phyloP scores from a whole-genome alignment of 768 basidiomycete species.

The Psilocybe cubensis region DNA sequence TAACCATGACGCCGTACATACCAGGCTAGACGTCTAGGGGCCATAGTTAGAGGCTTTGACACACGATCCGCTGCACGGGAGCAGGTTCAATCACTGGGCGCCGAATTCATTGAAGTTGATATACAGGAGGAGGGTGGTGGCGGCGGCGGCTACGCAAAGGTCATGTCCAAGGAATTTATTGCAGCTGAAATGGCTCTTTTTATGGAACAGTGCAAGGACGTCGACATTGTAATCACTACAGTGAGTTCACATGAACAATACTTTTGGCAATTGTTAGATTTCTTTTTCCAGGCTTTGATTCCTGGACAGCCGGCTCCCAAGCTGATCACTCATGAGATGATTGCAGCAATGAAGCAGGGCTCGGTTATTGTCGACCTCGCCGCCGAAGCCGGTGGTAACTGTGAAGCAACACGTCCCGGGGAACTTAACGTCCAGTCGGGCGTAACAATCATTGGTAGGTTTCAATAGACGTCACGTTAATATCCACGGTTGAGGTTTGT shows the following conservation, averaged over 20 bases:
- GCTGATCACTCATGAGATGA: conserved; percentile 83
- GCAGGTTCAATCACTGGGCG: conserved; percentile 89
- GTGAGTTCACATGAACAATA: conserved; percentile 36
- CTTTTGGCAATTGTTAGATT: neutral
- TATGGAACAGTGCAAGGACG: conserved; percentile 86
- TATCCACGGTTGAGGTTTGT: conserved; percentile 2
- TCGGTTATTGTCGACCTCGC: conserved; percentile 89
- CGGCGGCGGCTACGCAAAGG: conserved; percentile 85
- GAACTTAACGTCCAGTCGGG: conserved; percentile 70
- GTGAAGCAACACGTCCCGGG: conserved; percentile 80
- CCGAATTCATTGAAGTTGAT: conserved; percentile 85
- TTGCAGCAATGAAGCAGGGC: conserved; percentile 90
- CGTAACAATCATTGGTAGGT: conserved; percentile 79
- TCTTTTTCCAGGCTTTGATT: conserved; percentile 63
- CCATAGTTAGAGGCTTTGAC: conserved; percentile 89
- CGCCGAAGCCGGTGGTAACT: conserved; percentile 90
- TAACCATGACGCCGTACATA: neutral
- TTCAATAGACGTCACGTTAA: neutral
- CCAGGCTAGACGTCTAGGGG: conserved; percentile 81
- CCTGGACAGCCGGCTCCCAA: conserved; percentile 89
- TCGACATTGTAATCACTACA: conserved; percentile 89
- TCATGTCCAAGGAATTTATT: conserved; percentile 90
- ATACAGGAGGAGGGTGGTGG: conserved; percentile 84
- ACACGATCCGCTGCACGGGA: conserved; percentile 84
- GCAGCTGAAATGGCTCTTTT: conserved; percentile 89